phyloP scores from a whole-genome alignment of 805 yeast species.

The Yamadazyma olivae region DNA sequence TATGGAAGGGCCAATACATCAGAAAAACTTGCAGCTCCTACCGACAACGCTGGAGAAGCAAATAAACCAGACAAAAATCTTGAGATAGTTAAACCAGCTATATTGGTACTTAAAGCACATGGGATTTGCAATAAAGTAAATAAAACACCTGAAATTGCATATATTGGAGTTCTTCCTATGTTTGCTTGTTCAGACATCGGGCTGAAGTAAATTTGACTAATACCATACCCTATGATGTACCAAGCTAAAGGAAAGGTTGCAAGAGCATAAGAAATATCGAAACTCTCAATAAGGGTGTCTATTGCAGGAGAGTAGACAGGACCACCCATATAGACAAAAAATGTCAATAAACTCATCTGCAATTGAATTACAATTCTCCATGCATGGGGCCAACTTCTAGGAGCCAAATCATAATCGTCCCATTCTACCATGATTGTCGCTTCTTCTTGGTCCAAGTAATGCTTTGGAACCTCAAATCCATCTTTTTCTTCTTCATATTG shows the following conservation, averaged over 20 bases:
- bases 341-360: conserved; percentile 7
- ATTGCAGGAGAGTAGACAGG: conserved; percentile 55
- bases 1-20: conserved; percentile 45
- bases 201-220: conserved; percentile 57
- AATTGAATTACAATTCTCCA: conserved; percentile 39
- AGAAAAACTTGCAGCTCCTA: conserved; percentile 55
- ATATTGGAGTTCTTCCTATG: conserved; percentile 52
- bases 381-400: conserved; percentile 50
- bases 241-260: conserved; percentile 52
- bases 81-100: conserved; percentile 48
- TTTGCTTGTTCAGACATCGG: conserved; percentile 56
- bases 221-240: conserved; percentile 59
- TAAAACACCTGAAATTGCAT: conserved; percentile 42
- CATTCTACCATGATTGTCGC: conserved; percentile 20
- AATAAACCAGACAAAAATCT: conserved; percentile 54
- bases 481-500: conserved; percentile 23
- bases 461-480: conserved; percentile 25
- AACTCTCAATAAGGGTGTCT: conserved; percentile 41
- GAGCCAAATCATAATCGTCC: conserved; percentile 51
- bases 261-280: conserved; percentile 40
- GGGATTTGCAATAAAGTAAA: conserved; percentile 56
- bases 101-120: conserved; percentile 47
- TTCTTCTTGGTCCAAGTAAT: conserved; percentile 15
- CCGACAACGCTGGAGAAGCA: conserved; percentile 53
- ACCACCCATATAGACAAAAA: conserved; percentile 52